These are phyloP conservation scores for Tremellales sp. DNA, from an alignment of 1,284 basidiomycete genomes.

Conservation along the genomic window DNA sequence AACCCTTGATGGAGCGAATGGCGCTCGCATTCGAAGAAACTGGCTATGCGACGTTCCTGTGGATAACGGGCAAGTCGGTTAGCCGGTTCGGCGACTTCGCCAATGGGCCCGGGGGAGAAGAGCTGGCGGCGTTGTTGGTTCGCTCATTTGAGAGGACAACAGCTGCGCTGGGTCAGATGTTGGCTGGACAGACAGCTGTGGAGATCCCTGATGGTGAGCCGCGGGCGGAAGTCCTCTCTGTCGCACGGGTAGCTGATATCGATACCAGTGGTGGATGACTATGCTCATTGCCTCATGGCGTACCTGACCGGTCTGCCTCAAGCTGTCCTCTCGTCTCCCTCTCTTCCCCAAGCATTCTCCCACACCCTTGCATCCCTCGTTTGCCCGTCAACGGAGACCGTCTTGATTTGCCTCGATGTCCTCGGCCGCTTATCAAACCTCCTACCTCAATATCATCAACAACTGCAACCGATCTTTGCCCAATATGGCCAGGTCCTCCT, in stretches of 20 bases:
- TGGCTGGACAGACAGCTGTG: slow-evolving; percentile 63
- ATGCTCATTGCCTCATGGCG: slow-evolving; percentile 73
- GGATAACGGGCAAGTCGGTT: slow-evolving; percentile 86
- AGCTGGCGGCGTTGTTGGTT: slow-evolving; percentile 52
- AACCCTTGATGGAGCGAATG: slow-evolving; percentile 71
- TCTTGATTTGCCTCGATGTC: slow-evolving; percentile 76
- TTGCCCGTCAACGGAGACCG: slow-evolving; percentile 72
- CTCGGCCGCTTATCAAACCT: slow-evolving; percentile 67
- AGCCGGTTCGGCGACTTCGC: slow-evolving; percentile 62
- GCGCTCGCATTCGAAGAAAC: slow-evolving; percentile 72
- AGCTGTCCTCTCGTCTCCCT: slow-evolving; percentile 69
- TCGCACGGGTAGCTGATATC: background rate
- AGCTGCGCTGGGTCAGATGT: slow-evolving; percentile 60
- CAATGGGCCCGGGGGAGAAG: slow-evolving; percentile 50
- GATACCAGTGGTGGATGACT: slow-evolving; percentile 85
- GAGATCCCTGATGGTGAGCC: slow-evolving; percentile 75
- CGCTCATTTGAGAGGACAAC: slow-evolving; percentile 72
- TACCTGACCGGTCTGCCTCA: slow-evolving; percentile 67
- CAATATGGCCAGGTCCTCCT: slow-evolving; percentile 72
- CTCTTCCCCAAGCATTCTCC: slow-evolving; percentile 70
- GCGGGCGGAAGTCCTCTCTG: slow-evolving; percentile 5
- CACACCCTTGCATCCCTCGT: slow-evolving; percentile 71
- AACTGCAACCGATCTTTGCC: slow-evolving; percentile 65
- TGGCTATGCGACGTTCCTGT: slow-evolving; percentile 83
- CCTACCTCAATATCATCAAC: slow-evolving; percentile 52